Conservation (phyloP, 129 eudicot species). For the Chrysanthemum seticuspe region DNA sequence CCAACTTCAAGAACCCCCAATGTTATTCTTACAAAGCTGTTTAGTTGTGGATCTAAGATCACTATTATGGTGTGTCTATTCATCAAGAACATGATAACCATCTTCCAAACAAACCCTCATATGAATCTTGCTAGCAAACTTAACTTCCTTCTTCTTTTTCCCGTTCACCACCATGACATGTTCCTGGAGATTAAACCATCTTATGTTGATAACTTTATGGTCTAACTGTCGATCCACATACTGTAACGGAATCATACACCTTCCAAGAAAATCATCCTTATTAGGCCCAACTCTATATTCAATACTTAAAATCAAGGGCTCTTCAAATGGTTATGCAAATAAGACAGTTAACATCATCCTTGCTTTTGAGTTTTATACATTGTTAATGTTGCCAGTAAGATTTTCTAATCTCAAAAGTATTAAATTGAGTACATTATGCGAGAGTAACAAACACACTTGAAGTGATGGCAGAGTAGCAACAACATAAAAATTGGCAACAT, state of each 20-base stretch:
- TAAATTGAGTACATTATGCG: too few species aligned
- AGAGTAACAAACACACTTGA: too few species aligned
- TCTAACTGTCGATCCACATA: constrained; percentile 18
- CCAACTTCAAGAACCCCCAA: constrained; percentile 24
- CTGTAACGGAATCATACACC: constrained; percentile 15
- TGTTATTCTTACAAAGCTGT: constrained; percentile 17
- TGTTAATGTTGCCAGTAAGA: too few species aligned
- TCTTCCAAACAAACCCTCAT: constrained; percentile 26
- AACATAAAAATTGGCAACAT: too few species aligned
- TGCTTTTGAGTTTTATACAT: too few species aligned
- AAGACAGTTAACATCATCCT: too few species aligned
- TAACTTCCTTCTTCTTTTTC: neutral
- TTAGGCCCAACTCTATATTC: neutral
- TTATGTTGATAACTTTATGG: neutral
- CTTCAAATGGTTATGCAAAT: constrained; percentile 14
- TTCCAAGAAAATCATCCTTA: constrained; percentile 10
- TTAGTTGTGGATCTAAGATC: constrained; percentile 24
- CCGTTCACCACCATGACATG: neutral
- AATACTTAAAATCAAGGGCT: neutral
- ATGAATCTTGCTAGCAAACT: constrained; percentile 21
- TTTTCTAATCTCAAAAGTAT: too few species aligned
- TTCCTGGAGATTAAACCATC: constrained; percentile 5
- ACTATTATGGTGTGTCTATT: constrained; percentile 23
- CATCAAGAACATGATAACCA: constrained; percentile 34
- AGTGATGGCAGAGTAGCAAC: too few species aligned